Percentiles rank a stretch among this genome's conserved stretches.
phyloP scores from a whole-genome alignment of 2,329 filamentous ascomycete species.

The Cladophialophora carrionii region DNA sequence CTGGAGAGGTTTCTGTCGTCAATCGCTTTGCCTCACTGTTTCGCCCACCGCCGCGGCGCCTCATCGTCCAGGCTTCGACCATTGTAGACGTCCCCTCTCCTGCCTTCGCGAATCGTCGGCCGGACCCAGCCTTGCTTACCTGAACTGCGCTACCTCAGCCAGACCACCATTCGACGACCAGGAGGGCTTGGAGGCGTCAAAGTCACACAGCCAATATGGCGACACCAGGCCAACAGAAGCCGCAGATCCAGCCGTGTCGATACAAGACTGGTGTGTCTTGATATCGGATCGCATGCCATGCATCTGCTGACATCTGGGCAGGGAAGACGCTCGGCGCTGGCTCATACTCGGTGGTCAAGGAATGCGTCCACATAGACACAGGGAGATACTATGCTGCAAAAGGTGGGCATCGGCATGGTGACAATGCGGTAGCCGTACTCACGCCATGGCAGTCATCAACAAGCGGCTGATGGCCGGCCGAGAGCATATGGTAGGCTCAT shows the following conservation, averaged over 20 bases:
- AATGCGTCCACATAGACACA: constrained; percentile 98
- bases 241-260: constrained; percentile 87
- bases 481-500: constrained; percentile 82
- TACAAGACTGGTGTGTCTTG: constrained; percentile 75
- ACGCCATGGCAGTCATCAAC: constrained; percentile 72
- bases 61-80: no score
- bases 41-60: not conserved
- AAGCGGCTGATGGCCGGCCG: constrained; percentile 96
- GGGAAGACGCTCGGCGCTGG: constrained; percentile 93
- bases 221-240: constrained; percentile 39
- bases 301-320: constrained; percentile 23
- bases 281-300: not conserved
- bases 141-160: not conserved
- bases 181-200: not conserved
- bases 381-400: constrained; percentile 98
- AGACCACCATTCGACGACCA: not conserved
- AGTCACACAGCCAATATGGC: constrained; percentile 3
- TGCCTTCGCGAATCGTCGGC: not conserved
- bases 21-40: not conserved
- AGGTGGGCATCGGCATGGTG: constrained; percentile 30
- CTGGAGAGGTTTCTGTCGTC: not conserved
- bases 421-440: not conserved
- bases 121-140: constrained; percentile 5
- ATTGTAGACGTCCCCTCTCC: not conserved
- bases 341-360: constrained; percentile 97